Base-by-base conservation (phyloP, 768 basidiomycete species). In the Cytidiella melzeri region DNA sequence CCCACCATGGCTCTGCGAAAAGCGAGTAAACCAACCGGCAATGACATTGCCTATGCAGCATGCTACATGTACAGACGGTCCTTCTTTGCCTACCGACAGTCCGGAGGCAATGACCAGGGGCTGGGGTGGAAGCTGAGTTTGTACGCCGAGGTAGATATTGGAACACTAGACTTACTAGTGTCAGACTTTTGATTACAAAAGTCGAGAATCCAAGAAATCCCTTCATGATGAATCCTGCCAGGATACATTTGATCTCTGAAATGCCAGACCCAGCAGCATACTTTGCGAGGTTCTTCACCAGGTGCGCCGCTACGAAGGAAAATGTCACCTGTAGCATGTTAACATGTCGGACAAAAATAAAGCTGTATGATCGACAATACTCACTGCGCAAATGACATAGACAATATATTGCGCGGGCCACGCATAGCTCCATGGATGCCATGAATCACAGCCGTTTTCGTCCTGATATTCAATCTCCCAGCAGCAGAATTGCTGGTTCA, bases 231-330 rank as follows among this genome's bases (percentile, higher is more conserved):
- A 99, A 99, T 3, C 96, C 96, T 7, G 90, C 91, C 25, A 99
- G 72, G 57, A 98, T 97, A 63, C 92, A 96, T 61, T 98, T 99
- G 68, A 99, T 97, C 67, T 99, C 96, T 19, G 94, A 92, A 42
- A 99, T 98, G 44, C 96, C 96, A 51, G 94, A 97, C 4, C 96
- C 94, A 18, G 96, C 96, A 12, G 96, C 94, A 66, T 95, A 95
- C 47, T 84, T 93, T 7, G 95, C 94, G 59, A 94, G 80, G 7
- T 81, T 82, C 46, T 80, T 77, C 48, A 98, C 96, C 10, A 99
- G 74, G 63, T 90, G 91, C 0, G 92, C 88, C 4, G 94, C 89
- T 12, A 86, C 73, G 62, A 90, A 92, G 0, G 93, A 82, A 60
- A 97, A 95, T 1, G 74, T 57, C 3, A 77, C 76, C 95, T 98